These are phyloP conservation scores for Typha latifolia DNA, from an alignment of 176 grass and related monocot species.

Conservation along the genomic window DNA sequence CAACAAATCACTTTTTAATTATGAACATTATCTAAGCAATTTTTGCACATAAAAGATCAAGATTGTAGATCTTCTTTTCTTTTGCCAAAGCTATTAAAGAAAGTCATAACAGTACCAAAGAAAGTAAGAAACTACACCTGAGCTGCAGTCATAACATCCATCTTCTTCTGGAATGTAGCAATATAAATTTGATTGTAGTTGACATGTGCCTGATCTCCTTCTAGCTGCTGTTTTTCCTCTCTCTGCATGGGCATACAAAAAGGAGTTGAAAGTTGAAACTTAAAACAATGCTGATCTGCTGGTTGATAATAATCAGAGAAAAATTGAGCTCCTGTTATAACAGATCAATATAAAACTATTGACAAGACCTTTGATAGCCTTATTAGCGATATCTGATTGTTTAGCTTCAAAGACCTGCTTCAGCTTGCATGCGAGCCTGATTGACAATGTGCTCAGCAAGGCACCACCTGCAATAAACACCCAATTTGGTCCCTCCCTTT, in stretches of 20 bases:
- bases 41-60: too few relatives aligned
- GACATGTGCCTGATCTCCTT: constrained; percentile 10
- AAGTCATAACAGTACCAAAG: neutral
- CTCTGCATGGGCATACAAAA: constrained; percentile 17
- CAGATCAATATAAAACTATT: neutral
- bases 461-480: constrained; percentile 34
- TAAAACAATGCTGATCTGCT: constrained; percentile 4
- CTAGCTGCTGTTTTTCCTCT: constrained; percentile 12
- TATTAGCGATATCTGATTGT: constrained; percentile 11
- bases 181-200: constrained; percentile 17
- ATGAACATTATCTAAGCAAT: too few relatives aligned
- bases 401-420: constrained; percentile 21
- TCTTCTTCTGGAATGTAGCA: constrained; percentile 20
- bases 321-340: neutral
- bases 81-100: too few relatives aligned
- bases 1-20: too few relatives aligned
- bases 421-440: constrained; percentile 33
- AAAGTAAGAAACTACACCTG: constrained; percentile 22
- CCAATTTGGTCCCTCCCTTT: constrained; percentile 31
- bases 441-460: constrained; percentile 30
- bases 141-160: constrained; percentile 16
- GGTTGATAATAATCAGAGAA: neutral
- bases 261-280: neutral
- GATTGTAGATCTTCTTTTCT: too few relatives aligned
- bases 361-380: constrained; percentile 10